Base-by-base conservation (phyloP, 78 protist species). In the Anaeramoeba ignava region DNA sequence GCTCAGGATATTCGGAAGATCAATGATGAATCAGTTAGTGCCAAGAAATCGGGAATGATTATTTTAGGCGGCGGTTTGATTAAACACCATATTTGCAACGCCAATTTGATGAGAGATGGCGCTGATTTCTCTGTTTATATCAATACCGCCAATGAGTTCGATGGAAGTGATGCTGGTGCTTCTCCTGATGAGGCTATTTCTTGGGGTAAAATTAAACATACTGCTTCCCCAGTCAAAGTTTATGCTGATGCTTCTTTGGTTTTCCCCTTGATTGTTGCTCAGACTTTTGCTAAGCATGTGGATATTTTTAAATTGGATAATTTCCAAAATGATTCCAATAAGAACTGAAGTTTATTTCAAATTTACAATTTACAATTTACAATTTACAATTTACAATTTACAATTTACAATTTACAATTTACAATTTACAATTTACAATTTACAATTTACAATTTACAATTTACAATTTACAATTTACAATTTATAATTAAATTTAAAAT, bases 81-180 rank as follows among this genome's bases (percentile, higher is more conserved):
- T 84, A 97, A 97, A 88, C 99, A 97, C 82, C 99, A 98, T 91
- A 97, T 97, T 40, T 93, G 94, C 90, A 98, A 98, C 79, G 99
- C 99, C 33, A 98, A 98, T 83, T 89, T 98, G 42, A 96, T 98
- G 98, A 88, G 99, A 41, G 97, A 97, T 83, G 99, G 99, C 12
- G 99, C 99, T 3, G 97, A 98, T 42, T 93, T 39, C 40, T 31
- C 96, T 12, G 89, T 89, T 67, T 81, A 81, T 39, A 34, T 83
- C 42, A 87, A 83, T 39, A 87, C 86, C 31, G 86, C 83, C 2
- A 3, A 27, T 39, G 94, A 93, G 84, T 94, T 90, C 41, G 99
- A 95, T 85, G 98, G 98, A 38, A 85, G 93, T 34, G 99, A 95
- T 81, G 54, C 92, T 67, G 98, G 99, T 33, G 99, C 99, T 0